Percentiles rank a stretch among this genome's conserved stretches.
phyloP scores from a whole-genome alignment of 805 yeast species.

The Nakazawaea anatomiae region DNA sequence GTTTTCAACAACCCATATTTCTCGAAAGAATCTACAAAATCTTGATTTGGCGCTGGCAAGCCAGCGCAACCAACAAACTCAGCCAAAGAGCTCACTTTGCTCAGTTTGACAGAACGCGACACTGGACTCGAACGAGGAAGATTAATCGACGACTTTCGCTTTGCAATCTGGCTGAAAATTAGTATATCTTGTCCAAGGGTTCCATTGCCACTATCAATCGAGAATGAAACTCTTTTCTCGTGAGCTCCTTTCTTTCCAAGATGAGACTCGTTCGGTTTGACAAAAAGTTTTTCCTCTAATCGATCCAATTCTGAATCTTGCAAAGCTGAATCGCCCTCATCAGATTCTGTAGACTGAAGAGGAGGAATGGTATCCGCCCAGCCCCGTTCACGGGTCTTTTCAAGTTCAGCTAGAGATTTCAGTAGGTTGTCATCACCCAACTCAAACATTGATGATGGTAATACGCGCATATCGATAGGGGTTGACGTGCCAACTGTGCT shows the following conservation, averaged over 20 bases:
- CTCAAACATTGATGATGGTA: constrained; percentile 9
- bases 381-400: constrained; percentile 15
- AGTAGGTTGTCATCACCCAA: background rate
- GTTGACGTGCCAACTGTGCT: background rate
- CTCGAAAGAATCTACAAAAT: constrained; percentile 28
- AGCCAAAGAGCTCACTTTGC: background rate
- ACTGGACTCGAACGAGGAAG: background rate
- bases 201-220: background rate
- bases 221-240: background rate
- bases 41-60: background rate
- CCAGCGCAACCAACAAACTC: constrained; percentile 3
- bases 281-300: background rate
- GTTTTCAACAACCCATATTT: constrained; percentile 41
- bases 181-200: background rate
- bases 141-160: background rate
- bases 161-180: background rate
- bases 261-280: background rate
- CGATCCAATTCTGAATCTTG: background rate
- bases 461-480: background rate
- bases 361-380: constrained; percentile 8
- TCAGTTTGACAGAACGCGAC: background rate
- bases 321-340: background rate
- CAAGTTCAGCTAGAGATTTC: constrained; percentile 9
- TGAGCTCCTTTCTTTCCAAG: background rate
- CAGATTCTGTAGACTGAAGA: background rate